Conservation (phyloP, 2,329 filamentous ascomycete genomes). For the Epichloe baconii region DNA sequence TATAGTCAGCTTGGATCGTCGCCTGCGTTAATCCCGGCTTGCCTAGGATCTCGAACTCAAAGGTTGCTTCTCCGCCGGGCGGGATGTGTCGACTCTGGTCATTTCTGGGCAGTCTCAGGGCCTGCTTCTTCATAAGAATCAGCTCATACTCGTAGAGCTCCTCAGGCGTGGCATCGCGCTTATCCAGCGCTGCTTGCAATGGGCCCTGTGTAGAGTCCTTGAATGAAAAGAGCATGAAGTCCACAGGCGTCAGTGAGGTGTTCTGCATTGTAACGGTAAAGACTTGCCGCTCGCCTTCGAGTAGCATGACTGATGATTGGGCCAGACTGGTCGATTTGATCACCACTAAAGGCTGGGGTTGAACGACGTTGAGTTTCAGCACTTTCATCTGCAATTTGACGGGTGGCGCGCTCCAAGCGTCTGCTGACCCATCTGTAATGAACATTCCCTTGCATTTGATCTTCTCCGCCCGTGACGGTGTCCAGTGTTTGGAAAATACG, state of each 20-base stretch:
- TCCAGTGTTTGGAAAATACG: constrained; percentile 69
- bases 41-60: constrained; percentile 74
- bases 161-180: constrained; percentile 62
- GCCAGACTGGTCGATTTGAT: constrained; percentile 66
- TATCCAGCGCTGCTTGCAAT: constrained; percentile 60
- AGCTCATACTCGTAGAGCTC: constrained; percentile 81
- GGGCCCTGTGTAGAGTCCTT: constrained; percentile 75
- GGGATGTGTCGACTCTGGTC: constrained; percentile 46
- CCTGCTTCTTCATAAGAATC: constrained; percentile 61
- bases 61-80: constrained; percentile 54
- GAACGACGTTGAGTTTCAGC: constrained; percentile 61
- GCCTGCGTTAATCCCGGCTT: constrained; percentile 74
- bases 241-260: constrained; percentile 59
- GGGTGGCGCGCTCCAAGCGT: constrained; percentile 23
- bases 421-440: constrained; percentile 36
- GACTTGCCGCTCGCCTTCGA: constrained; percentile 72
- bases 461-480: constrained; percentile 54
- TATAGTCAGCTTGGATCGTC: constrained; percentile 75
- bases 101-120: constrained; percentile 43
- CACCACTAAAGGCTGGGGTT: constrained; percentile 62
- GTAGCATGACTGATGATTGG: constrained; percentile 79
- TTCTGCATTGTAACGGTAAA: constrained; percentile 78
- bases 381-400: constrained; percentile 33
- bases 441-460: constrained; percentile 62
- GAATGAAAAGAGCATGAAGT: constrained; percentile 79